Evolutionary conservation across 78 protist species (phyloP).

Genomic region (Dictyostelium firmibasis): DNA sequence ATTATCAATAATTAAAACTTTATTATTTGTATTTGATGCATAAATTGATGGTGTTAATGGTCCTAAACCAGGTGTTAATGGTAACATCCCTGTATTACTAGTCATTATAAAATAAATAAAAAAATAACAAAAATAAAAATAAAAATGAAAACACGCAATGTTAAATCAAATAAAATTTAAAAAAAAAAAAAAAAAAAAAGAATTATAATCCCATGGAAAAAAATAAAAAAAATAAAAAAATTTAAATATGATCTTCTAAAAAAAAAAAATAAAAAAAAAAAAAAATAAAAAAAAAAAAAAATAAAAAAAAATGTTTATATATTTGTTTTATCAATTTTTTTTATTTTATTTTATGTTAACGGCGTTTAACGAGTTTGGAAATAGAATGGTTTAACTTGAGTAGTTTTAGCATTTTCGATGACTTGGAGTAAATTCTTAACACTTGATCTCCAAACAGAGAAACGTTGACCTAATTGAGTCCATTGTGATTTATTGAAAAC

Average conservation of each 20-base stretch:
- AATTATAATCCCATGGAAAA: no score
- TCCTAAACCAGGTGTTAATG: background rate
- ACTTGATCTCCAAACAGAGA: slow-evolving; percentile 57
- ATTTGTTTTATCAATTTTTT: background rate
- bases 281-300: background rate
- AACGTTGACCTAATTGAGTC: slow-evolving; percentile 61
- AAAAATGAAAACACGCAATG: no score
- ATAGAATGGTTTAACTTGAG: slow-evolving; percentile 79
- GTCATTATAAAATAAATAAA: background rate
- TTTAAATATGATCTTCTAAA: background rate
- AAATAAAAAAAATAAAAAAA: background rate
- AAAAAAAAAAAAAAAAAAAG: background rate
- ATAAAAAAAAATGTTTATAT: background rate
- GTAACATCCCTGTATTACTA: background rate
- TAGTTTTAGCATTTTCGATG: slow-evolving; percentile 63
- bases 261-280: background rate
- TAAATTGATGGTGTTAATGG: background rate
- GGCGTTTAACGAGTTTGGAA: slow-evolving; percentile 47
- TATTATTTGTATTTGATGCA: slow-evolving; percentile 17
- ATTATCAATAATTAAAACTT: slow-evolving; percentile 23
- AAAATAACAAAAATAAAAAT: no score
- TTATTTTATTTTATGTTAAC: background rate
- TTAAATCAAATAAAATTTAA: background rate
- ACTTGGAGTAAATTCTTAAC: slow-evolving; percentile 71
- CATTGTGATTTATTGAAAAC: slow-evolving; percentile 78